A percentile compares a stretch with the other conserved stretches of the same genome.
Evolutionary conservation across 2,329 filamentous ascomycete species (phyloP).

Genomic region (Huntiella savannae): DNA sequence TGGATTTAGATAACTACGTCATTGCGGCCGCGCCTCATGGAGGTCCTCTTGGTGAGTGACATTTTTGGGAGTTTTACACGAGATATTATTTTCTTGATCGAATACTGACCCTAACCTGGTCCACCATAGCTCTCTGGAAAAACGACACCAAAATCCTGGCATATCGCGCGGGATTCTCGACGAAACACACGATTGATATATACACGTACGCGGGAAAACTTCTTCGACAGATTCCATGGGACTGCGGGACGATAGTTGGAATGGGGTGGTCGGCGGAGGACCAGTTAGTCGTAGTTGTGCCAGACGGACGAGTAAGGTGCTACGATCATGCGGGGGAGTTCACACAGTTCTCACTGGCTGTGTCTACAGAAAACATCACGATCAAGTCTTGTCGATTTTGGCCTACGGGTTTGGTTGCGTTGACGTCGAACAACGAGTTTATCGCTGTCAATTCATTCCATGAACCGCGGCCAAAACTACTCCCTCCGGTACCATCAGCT

Average conservation of each 20-base stretch:
- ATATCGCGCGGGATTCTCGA: constrained; percentile 50
- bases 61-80: not conserved
- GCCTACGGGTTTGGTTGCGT: constrained; percentile 62
- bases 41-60: constrained; percentile 64
- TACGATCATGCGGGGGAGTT: constrained; percentile 93
- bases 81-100: not conserved
- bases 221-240: constrained; percentile 75
- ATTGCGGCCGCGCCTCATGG: constrained; percentile 83
- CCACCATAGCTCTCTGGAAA: constrained; percentile 56
- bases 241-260: constrained; percentile 69
- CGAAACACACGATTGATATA: constrained; percentile 76
- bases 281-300: constrained; percentile 68
- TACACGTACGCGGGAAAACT: constrained; percentile 86
- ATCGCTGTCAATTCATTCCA: constrained; percentile 76
- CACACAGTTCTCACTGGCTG: constrained; percentile 78
- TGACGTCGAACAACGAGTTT: constrained; percentile 73
- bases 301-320: constrained; percentile 77
- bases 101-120: not conserved
- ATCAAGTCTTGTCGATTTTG: too few species aligned
- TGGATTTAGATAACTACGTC: constrained; percentile 88
- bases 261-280: constrained; percentile 96
- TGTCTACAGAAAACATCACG: constrained; percentile 37
- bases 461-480: constrained; percentile 69
- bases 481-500: constrained; percentile 60
- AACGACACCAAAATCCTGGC: constrained; percentile 71